Evolutionary conservation across 805 yeast species (phyloP).

Genomic region (Cyberlindnera euphorbiae): DNA sequence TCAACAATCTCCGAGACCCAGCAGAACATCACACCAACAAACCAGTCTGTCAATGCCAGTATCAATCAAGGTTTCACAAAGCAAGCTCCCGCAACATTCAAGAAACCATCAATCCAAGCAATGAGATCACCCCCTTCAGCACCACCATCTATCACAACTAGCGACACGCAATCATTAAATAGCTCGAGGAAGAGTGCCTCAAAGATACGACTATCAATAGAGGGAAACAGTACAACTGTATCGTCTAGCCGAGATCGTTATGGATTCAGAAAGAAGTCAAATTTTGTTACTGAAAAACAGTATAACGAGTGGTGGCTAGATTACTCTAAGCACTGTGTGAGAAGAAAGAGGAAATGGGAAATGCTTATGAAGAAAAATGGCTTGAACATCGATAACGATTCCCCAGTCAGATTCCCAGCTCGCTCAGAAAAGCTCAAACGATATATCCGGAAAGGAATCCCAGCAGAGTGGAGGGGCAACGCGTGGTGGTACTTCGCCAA

Average conservation of each 20-base stretch:
- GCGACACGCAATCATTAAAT: conserved; percentile 6
- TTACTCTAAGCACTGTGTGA: conserved; percentile 57
- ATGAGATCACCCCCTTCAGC: background rate
- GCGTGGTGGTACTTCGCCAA: conserved; percentile 96
- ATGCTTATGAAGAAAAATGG: conserved; percentile 64
- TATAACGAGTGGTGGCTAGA: conserved; percentile 74
- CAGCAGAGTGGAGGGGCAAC: conserved; percentile 95
- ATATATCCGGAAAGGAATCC: conserved; percentile 85
- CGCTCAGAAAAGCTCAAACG: conserved; percentile 74
- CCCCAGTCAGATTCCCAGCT: conserved; percentile 70
- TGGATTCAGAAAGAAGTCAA: conserved; percentile 74
- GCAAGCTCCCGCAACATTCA: background rate
- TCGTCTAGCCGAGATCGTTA: conserved; percentile 55
- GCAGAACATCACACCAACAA: too few relatives aligned
- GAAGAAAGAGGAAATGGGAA: conserved; percentile 77
- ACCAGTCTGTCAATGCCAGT: too few relatives aligned
- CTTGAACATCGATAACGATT: conserved; percentile 39
- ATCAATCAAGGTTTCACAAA: background rate
- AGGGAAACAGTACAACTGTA: conserved; percentile 9
- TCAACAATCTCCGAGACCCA: conserved; percentile 1
- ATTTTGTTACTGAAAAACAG: conserved; percentile 44
- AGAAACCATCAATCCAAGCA: background rate
- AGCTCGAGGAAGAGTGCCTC: conserved; percentile 15
- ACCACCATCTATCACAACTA: conserved; percentile 1
- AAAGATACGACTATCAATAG: conserved; percentile 12